Evolutionary conservation across 148 eudicot species (phyloP).

Genomic region (Rhododendron ferrugineum): DNA sequence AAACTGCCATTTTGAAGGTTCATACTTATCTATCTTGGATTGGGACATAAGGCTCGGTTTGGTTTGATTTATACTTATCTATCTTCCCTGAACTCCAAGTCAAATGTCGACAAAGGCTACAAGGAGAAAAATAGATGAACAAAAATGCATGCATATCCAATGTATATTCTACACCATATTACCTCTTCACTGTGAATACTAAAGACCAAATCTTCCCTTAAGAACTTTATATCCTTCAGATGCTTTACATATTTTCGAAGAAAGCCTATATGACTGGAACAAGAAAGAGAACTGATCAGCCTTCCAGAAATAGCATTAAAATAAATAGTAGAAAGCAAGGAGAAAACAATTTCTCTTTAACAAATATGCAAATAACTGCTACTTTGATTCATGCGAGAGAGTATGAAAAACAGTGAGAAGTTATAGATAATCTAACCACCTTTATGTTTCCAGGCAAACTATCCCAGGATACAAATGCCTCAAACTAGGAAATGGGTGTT

Average conservation of each 20-base stretch:
- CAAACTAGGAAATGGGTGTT: background rate
- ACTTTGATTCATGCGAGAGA: background rate
- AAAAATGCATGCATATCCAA: background rate
- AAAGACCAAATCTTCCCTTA: conserved; percentile 82
- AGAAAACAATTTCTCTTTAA: background rate
- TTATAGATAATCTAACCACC: background rate
- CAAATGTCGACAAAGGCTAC: background rate
- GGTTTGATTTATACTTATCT: background rate
- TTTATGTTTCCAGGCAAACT: background rate
- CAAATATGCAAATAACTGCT: background rate
- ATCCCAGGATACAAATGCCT: background rate
- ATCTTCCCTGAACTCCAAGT: background rate
- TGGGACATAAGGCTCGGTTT: too few species aligned
- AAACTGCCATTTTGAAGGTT: background rate
- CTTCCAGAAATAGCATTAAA: background rate
- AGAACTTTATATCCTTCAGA: conserved; percentile 72
- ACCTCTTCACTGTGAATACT: conserved; percentile 94
- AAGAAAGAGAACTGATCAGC: conserved; percentile 9
- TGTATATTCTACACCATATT: background rate
- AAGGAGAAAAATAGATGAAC: background rate
- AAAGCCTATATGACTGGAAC: conserved; percentile 83
- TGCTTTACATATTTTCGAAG: conserved; percentile 65
- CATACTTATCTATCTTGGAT: background rate
- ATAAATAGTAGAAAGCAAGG: background rate
- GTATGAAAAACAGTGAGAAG: background rate